Evolutionary conservation across 306 rosid species (phyloP).

Genomic region (Cyclanthera cordifolia): DNA sequence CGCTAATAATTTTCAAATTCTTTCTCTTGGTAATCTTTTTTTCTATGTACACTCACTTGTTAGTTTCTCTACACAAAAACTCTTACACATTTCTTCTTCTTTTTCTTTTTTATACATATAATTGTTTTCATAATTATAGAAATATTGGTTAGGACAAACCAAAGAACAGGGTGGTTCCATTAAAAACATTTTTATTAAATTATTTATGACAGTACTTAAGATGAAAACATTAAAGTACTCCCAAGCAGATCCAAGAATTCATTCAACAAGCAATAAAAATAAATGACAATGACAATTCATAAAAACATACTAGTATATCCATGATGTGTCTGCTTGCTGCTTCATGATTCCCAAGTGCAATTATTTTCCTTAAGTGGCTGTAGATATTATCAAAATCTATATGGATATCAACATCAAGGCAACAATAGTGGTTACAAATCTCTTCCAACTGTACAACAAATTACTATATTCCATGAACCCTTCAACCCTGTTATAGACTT

Average conservation of each 20-base stretch:
- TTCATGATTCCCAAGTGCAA: conserved; percentile 1
- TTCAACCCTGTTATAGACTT: background rate
- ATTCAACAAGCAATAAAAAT: background rate
- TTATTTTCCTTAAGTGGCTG: background rate
- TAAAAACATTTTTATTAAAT: background rate
- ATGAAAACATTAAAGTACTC: background rate
- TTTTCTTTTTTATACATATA: background rate
- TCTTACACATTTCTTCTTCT: background rate
- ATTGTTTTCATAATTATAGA: background rate
- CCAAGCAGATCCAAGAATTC: background rate
- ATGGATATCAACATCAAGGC: conserved; percentile 14
- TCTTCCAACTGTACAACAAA: background rate
- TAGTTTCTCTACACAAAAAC: background rate
- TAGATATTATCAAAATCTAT: background rate
- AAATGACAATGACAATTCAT: background rate
- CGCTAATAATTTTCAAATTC: background rate
- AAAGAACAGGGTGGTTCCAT: background rate
- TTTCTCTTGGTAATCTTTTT: background rate
- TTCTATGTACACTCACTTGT: background rate
- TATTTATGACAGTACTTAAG: background rate
- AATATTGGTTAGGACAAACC: background rate
- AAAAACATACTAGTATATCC: background rate
- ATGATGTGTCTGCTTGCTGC: background rate
- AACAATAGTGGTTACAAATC: conserved; percentile 10
- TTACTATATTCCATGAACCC: background rate